Evolutionary conservation across 1,284 basidiomycete genomes (phyloP), one percentile per base, ranked within the genome.

Genomic region (Marasmius tenuissimus): DNA sequence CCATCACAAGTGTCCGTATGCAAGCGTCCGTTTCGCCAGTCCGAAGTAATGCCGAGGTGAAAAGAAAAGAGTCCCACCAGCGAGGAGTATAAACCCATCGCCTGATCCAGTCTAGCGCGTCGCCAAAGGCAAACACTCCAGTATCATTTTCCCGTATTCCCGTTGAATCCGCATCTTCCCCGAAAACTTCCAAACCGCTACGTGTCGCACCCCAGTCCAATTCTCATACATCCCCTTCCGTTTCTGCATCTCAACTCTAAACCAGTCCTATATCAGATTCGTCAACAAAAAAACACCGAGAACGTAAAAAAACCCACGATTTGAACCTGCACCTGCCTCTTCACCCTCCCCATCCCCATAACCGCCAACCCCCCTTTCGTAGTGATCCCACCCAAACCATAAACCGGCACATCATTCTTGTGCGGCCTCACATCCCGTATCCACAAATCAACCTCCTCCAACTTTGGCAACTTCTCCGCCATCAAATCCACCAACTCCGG

Each of bases 401-500:
- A 63, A 7, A 60, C 11, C 14, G 62, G 58, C 10, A 50, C 18
- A 22, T 60, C 58, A n/a, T 54, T 49, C 27, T 60, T 58, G 14
- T 18, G 47, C 20, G 62, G 58, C 14, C 60, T 55, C 16, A 57
- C 42, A 12, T 59, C 48, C 20, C 59, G 55, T 1, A 63, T 54
- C 20, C 40, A 33, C 20, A 63, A 14, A 10, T 63, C 58, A 9
- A 63, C 54, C 20, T 57, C 55, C 9, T 39, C 33, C 10, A 63
- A 38, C 22, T 42, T 27, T 12, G 62, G 34, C 6, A 60, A 39
- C 7, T 47, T 57, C 22, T 57, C 42, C 7, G 62, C 62, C n/a
- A 63, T 35, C 5, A 60, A 42, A 48, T 63, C 62, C 22, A 63
- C 49, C 7, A 63, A 42, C 22, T 63, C 52, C 1, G 62, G 62